Evolutionary conservation across 2,329 filamentous ascomycete genomes (phyloP), one percentile per base, ranked within the genome.

Genomic region (Neofusicoccum laricinum): DNA sequence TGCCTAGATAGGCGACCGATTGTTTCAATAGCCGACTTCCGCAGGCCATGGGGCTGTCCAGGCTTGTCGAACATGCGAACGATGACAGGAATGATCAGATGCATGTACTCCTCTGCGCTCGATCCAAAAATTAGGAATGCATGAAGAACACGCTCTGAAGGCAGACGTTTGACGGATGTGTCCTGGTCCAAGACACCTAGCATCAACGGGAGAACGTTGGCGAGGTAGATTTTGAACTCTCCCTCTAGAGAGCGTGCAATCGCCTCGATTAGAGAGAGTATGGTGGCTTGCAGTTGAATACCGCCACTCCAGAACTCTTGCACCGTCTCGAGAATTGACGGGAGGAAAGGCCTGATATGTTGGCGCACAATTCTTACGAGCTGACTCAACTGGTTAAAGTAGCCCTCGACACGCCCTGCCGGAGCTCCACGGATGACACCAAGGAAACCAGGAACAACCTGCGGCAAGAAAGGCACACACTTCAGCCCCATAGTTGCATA

Each of bases 41-140:
- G 86, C 53, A 97, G 87, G 65, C 89, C 89, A 1, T 86, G 81
- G 7, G 93, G 92, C 67, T 96, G 91, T 11, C 90, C 88, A 36
- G 90, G 86, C 72, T 92, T 96, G 75, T 99, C 94, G 72, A 99
- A 98, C 55, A 97, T 90, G 49, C 90, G 88, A 8, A 99, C 93
- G 71, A 99, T 93, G 40, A 96, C 92, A 0, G 95, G 95, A 59
- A 99, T 92, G 69, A 99, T 98, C 61, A 99, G 84, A 75, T 99
- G 95, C 95, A 99, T 99, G 76, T 99, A 99, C 75, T 99, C 95
- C 75, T 99, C 95, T 11, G 91, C 91, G 72, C 93, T 98, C 0
- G 93, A 90, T 1, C 96, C 96, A 74, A 99, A 99, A 0, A 99
- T 91, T 32, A 99, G 81, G 76, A 99, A 97, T 0, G 94, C 93